Conservation (phyloP, 2,329 filamentous ascomycete genomes). For the Phaeosphaeriaceae sp. region DNA sequence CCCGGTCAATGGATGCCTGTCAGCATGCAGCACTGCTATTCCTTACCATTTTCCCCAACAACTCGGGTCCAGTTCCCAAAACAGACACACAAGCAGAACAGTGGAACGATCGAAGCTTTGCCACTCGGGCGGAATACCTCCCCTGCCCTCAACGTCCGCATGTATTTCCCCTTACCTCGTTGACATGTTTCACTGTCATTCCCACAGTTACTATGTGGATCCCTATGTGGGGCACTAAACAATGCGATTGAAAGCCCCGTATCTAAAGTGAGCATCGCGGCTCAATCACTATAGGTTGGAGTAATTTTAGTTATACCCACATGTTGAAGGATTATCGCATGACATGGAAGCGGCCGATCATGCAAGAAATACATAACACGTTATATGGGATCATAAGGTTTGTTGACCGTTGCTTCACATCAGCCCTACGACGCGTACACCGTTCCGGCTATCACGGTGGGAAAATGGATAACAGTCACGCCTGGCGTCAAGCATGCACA, state of each 20-base stretch:
- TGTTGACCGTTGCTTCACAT: constrained; percentile 21
- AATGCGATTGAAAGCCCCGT: too few relatives aligned
- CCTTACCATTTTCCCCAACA: constrained; percentile 22
- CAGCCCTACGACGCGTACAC: constrained; percentile 30
- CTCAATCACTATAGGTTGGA: too few relatives aligned
- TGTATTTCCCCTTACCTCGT: neutral
- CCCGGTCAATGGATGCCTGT: constrained; percentile 26
- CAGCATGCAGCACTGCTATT: constrained; percentile 29
- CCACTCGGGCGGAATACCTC: constrained; percentile 30
- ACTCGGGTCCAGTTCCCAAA: constrained; percentile 24
- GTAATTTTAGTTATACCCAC: neutral
- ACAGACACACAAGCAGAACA: constrained; percentile 18
- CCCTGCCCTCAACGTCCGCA: constrained; percentile 1
- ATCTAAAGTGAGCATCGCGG: too few relatives aligned
- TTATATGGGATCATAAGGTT: constrained; percentile 12
- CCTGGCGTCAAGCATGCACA: constrained; percentile 13
- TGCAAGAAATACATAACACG: constrained; percentile 10
- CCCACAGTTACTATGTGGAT: constrained; percentile 7
- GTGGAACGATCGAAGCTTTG: constrained; percentile 32
- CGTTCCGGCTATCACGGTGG: constrained; percentile 10
- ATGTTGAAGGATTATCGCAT: constrained; percentile 1
- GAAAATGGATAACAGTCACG: constrained; percentile 14
- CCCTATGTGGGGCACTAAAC: neutral
- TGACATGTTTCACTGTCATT: neutral
- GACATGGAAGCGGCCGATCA: constrained; percentile 7